phyloP scores from a whole-genome alignment of 345 rosid species.

The Hevea brasiliensis region DNA sequence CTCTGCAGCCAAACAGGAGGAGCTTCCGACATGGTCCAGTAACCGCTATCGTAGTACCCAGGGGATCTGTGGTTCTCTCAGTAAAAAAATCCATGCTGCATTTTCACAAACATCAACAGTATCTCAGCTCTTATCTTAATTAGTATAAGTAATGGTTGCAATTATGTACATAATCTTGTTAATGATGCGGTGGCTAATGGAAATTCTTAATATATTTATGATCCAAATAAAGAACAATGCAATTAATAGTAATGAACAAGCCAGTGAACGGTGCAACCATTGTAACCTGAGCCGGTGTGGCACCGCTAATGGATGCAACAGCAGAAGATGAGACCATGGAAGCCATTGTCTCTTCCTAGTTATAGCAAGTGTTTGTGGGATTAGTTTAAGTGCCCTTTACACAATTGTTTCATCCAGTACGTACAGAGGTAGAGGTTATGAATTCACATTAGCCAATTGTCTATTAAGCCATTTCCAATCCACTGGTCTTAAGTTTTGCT shows the following conservation, averaged over 20 bases:
- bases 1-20: slow-evolving; percentile 46
- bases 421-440: neutral
- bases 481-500: too few species aligned
- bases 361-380: neutral
- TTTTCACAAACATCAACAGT: neutral
- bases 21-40: slow-evolving; percentile 55
- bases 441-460: too few species aligned
- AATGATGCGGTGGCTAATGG: too few species aligned
- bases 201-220: too few species aligned
- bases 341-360: neutral
- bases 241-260: too few species aligned
- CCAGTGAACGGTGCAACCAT: too few species aligned
- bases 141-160: too few species aligned
- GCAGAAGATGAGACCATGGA: neutral
- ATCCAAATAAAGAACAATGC: neutral
- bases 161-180: too few species aligned
- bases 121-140: neutral
- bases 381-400: neutral
- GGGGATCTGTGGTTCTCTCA: slow-evolving; percentile 33
- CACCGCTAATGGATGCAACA: neutral
- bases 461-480: too few species aligned
- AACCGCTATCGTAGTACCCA: slow-evolving; percentile 42
- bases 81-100: slow-evolving; percentile 32
- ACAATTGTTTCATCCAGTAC: neutral
- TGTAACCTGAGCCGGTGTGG: neutral